Evolutionary conservation across 228 moss, liverwort and hornwort genomes (phyloP).

Genomic region (Sphagnum fallax): DNA sequence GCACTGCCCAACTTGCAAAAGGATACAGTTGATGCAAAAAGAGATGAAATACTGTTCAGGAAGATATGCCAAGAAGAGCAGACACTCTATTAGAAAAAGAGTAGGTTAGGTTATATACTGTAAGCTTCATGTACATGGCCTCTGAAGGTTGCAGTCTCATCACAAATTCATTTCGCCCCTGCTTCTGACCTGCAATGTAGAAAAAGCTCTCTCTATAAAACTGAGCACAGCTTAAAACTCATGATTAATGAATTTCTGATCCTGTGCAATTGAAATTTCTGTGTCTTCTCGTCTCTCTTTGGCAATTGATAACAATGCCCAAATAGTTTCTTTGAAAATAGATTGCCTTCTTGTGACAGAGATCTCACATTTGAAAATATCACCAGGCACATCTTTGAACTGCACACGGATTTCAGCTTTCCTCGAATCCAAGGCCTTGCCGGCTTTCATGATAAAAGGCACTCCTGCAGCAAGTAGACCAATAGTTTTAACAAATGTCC

Average conservation of each 20-base stretch:
- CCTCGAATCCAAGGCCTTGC: constrained; percentile 39
- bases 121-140: constrained; percentile 83
- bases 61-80: too few species aligned
- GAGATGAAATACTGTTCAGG: too few species aligned
- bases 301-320: too few species aligned
- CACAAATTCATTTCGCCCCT: constrained; percentile 89
- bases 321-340: too few species aligned
- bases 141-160: constrained; percentile 86
- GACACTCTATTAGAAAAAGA: too few species aligned
- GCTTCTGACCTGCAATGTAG: constrained; percentile 9
- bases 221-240: too few species aligned
- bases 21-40: not conserved
- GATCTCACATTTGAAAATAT: constrained; percentile 35
- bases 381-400: constrained; percentile 55
- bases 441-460: constrained; percentile 52
- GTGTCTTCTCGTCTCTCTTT: too few species aligned
- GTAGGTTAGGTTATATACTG: constrained; percentile 8
- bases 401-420: constrained; percentile 55
- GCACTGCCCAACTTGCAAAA: too few species aligned
- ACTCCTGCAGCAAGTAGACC: constrained; percentile 8
- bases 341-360: too few species aligned
- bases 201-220: not conserved
- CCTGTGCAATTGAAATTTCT: not conserved
- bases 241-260: too few species aligned
- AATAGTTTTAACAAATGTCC: not conserved